Conservation (phyloP, 2,329 filamentous ascomycete species). For the Fusarium fracticaudum region DNA sequence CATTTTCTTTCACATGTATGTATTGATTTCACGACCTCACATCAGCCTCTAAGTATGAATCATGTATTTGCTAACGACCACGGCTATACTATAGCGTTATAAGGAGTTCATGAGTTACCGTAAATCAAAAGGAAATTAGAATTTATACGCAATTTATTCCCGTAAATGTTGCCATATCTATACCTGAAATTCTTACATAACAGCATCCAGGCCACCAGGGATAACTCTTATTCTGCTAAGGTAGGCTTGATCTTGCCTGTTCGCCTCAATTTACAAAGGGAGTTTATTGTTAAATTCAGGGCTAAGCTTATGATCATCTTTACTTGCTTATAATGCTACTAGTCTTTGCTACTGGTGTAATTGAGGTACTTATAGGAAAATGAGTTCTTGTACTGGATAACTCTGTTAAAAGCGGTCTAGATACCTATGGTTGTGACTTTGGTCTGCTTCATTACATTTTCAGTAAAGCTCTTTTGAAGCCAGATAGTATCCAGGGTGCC, state of each 20-base stretch:
- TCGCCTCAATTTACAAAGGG: conserved; percentile 46
- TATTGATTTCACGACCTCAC: not conserved
- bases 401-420: conserved; percentile 54
- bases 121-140: not conserved
- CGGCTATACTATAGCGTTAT: not conserved
- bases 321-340: conserved; percentile 40
- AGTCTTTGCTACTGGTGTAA: not conserved
- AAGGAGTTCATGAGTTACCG: not conserved
- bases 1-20: not conserved
- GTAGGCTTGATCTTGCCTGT: conserved; percentile 49
- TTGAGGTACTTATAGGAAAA: conserved; percentile 48
- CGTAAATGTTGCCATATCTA: conserved; percentile 51
- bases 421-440: conserved; percentile 54
- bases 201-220: conserved; percentile 44
- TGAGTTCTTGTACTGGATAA: conserved; percentile 49
- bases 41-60: not conserved
- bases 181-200: conserved; percentile 50
- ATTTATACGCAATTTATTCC: conserved; percentile 53
- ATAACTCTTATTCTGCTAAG: conserved; percentile 40
- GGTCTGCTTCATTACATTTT: conserved; percentile 45
- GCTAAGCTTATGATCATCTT: conserved; percentile 49
- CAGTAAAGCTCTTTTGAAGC: conserved; percentile 52
- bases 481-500: conserved; percentile 53
- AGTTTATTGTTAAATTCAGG: conserved; percentile 51
- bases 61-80: not conserved